Evolutionary conservation across 768 basidiomycete genomes (phyloP).

Genomic region (Boletus reticulatus): DNA sequence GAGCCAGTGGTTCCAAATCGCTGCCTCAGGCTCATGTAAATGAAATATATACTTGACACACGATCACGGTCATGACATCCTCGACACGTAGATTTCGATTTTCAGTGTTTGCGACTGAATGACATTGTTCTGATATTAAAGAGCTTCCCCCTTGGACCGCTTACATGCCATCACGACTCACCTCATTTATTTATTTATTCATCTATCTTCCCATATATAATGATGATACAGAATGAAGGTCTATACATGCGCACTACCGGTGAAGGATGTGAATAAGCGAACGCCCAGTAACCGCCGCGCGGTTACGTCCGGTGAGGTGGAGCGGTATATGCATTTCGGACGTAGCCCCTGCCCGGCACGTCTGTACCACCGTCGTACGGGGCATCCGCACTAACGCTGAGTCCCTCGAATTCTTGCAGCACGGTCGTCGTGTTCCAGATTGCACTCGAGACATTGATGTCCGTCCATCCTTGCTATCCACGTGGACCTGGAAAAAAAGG

Average conservation of each 20-base stretch:
- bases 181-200: too few relatives aligned
- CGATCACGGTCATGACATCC: too few relatives aligned
- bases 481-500: slow-evolving; percentile 74
- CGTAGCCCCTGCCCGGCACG: slow-evolving; percentile 34
- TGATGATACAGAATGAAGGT: slow-evolving; percentile 81
- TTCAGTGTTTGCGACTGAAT: too few relatives aligned
- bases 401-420: slow-evolving; percentile 47
- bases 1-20: slow-evolving; percentile 30
- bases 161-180: too few relatives aligned
- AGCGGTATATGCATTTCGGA: slow-evolving; percentile 89
- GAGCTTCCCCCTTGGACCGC: too few relatives aligned
- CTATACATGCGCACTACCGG: slow-evolving; percentile 29
- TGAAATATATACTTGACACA: too few relatives aligned
- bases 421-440: slow-evolving; percentile 73
- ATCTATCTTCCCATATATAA: too few relatives aligned
- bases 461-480: slow-evolving; percentile 64
- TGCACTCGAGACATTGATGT: slow-evolving; percentile 71
- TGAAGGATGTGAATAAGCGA: slow-evolving; percentile 23
- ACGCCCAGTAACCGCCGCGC: slow-evolving; percentile 71
- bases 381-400: neutral
- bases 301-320: slow-evolving; percentile 83
- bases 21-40: too few relatives aligned
- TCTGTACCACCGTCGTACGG: slow-evolving; percentile 11
- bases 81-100: too few relatives aligned
- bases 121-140: too few relatives aligned